Percentiles rank a stretch among this genome's conserved stretches.
phyloP scores from a whole-genome alignment of 306 rosid genomes.

The Quercus gilva region DNA sequence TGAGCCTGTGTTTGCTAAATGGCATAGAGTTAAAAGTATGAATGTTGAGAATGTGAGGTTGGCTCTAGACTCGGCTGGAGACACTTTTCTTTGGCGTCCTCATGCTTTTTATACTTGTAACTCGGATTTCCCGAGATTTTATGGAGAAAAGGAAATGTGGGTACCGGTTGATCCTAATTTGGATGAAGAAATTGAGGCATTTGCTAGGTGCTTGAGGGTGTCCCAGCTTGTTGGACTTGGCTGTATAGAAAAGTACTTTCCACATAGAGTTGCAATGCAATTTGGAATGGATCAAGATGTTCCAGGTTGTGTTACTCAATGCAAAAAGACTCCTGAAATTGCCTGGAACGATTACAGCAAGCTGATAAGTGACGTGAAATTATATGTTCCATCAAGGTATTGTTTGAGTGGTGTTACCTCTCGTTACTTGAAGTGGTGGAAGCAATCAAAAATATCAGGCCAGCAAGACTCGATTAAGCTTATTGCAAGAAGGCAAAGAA shows the following conservation, averaged over 20 bases:
- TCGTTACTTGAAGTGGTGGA: conserved; percentile 12
- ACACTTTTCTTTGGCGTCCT: conserved; percentile 46
- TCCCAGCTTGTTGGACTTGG: conserved; percentile 44
- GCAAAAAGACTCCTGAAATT: background rate
- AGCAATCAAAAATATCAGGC: background rate
- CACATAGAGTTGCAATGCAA: conserved; percentile 58
- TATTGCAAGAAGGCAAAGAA: background rate
- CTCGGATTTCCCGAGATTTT: conserved; percentile 17
- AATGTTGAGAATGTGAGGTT: conserved; percentile 31
- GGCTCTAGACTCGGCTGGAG: conserved; percentile 26
- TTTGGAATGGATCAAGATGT: conserved; percentile 66
- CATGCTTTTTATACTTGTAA: conserved; percentile 25
- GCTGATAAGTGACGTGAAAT: background rate
- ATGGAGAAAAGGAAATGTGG: conserved; percentile 27
- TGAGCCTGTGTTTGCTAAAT: conserved; percentile 32
- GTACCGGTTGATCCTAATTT: conserved; percentile 6
- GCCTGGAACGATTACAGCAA: conserved; percentile 38
- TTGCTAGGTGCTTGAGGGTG: conserved; percentile 35
- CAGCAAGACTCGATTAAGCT: background rate
- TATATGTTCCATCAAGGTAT: conserved; percentile 36
- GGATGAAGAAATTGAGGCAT: conserved; percentile 19
- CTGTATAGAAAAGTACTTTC: conserved; percentile 37
- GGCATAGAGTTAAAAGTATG: conserved; percentile 31
- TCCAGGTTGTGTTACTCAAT: conserved; percentile 20
- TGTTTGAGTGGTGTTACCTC: conserved; percentile 17